Evolutionary conservation across 2,329 filamentous ascomycete genomes (phyloP), one percentile per base, ranked within the genome.

Genomic region (Aspergillus fumigatus): DNA sequence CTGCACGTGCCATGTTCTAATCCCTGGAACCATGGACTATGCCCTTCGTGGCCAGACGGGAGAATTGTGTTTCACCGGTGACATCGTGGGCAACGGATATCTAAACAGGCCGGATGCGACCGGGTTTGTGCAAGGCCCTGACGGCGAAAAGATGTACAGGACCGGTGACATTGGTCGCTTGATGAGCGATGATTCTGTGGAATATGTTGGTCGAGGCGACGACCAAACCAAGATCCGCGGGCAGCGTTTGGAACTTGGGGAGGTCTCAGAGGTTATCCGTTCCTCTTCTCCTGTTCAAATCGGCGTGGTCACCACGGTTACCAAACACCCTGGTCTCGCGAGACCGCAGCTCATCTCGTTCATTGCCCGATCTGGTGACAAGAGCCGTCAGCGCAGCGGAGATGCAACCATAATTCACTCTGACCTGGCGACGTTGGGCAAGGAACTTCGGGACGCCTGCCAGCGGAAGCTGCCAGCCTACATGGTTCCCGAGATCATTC

Each of bases 171-270:
- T 92, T 61, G 92, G 91, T 0, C 82, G 90, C 17, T 83, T 96
- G 75, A 82, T 95, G 9, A 79, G 84, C 0, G 88, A 94, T 65
- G 88, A 88, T 0, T 88, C 86, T 0, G 78, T 96, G 3, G 75
- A 90, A 6, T 90, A 93, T 40, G 73, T 85, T 9, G 89, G 90
- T 5, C 83, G 91, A 45, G 79, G 88, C 17, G 91, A 96, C 63
- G 88, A 89, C 58, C 91, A 95, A 70, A 80, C 95, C 55, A 96
- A 96, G 70, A 81, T 96, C 14, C 83, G 90, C 41, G 92, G 92
- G 0, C 88, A 93, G 64, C 80, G 91, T 53, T 85, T 96, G 26
- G 91, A 96, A 69, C 81, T 92, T 10, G 83, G 84, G 1, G 91
- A 96, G 68, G 88, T 96, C 51, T 67, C 64, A 1, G 70, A 72